phyloP scores from a whole-genome alignment of 192 early-diverging fungal genomes.

The Coemansia sp. region DNA sequence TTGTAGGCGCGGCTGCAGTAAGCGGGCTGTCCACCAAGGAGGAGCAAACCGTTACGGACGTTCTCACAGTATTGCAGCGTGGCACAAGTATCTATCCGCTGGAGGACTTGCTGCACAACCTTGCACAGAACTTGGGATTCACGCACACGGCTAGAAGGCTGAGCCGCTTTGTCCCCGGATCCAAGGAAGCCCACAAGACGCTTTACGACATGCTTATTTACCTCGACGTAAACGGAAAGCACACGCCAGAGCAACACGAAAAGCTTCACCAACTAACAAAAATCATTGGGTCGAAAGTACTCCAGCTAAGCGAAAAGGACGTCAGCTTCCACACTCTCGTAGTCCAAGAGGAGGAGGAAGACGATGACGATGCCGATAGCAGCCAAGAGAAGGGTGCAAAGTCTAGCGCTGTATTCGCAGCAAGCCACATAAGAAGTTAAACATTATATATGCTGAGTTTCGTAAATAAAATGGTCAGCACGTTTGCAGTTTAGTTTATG shows the following conservation, averaged over 20 bases:
- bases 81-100: slow-evolving; percentile 43
- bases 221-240: slow-evolving; percentile 39
- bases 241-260: slow-evolving; percentile 34
- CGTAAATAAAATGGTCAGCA: not conserved
- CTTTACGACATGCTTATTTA: slow-evolving; percentile 44
- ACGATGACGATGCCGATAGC: not conserved
- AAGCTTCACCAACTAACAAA: slow-evolving; percentile 27
- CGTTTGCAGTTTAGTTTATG: not conserved
- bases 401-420: not conserved
- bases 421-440: not conserved
- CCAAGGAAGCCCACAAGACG: slow-evolving; percentile 26
- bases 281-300: slow-evolving; percentile 34
- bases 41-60: slow-evolving; percentile 29
- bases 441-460: no score
- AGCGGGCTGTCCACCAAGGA: slow-evolving; percentile 25
- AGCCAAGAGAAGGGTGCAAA: not conserved
- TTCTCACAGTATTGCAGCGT: slow-evolving; percentile 30
- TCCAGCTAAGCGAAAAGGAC: slow-evolving; percentile 31
- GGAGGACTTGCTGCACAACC: slow-evolving; percentile 36
- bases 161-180: slow-evolving; percentile 22
- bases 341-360: slow-evolving; percentile 33
- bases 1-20: slow-evolving; percentile 10
- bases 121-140: slow-evolving; percentile 26
- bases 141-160: slow-evolving; percentile 26
- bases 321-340: slow-evolving; percentile 24